Conservation (phyloP, 1,139 yeast species). For the Suhomyces coccinellae region DNA sequence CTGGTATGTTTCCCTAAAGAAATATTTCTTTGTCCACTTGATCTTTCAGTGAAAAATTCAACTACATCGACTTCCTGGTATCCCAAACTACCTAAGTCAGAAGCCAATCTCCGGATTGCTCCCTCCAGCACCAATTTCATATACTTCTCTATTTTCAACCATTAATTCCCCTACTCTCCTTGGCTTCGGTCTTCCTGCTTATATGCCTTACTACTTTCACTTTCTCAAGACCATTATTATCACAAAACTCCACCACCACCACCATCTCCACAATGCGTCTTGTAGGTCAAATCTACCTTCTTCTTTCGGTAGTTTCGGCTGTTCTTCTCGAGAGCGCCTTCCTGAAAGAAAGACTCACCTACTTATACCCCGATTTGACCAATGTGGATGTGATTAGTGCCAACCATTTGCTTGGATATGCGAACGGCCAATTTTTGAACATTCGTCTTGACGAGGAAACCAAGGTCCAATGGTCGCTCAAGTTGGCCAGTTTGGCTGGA, state of each 20-base stretch:
- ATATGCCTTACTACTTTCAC: neutral
- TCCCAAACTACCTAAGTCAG: too few species aligned
- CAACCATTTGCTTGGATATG: slow-evolving; percentile 28
- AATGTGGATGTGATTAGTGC: slow-evolving; percentile 19
- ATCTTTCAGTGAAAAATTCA: too few species aligned
- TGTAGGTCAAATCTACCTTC: slow-evolving; percentile 1
- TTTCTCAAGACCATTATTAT: neutral
- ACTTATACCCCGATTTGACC: slow-evolving; percentile 20
- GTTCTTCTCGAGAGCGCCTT: slow-evolving; percentile 42
- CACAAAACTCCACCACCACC: neutral
- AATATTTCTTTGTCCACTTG: too few species aligned
- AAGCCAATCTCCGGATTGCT: neutral
- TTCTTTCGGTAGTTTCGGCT: slow-evolving; percentile 14
- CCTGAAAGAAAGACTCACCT: slow-evolving; percentile 34
- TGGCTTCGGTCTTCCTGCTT: neutral
- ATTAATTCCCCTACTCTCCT: neutral
- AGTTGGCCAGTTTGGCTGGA: slow-evolving; percentile 17
- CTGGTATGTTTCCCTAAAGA: too few species aligned
- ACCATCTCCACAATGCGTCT: neutral
- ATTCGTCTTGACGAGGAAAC: slow-evolving; percentile 16
- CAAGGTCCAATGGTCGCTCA: slow-evolving; percentile 20
- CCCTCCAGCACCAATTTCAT: neutral
- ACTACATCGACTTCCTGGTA: too few species aligned
- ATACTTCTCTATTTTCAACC: neutral
- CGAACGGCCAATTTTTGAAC: slow-evolving; percentile 30